Evolutionary conservation across 768 basidiomycete genomes (phyloP), one percentile per base, ranked within the genome.

Genomic region (Tubosaeta brunneosetosa): DNA sequence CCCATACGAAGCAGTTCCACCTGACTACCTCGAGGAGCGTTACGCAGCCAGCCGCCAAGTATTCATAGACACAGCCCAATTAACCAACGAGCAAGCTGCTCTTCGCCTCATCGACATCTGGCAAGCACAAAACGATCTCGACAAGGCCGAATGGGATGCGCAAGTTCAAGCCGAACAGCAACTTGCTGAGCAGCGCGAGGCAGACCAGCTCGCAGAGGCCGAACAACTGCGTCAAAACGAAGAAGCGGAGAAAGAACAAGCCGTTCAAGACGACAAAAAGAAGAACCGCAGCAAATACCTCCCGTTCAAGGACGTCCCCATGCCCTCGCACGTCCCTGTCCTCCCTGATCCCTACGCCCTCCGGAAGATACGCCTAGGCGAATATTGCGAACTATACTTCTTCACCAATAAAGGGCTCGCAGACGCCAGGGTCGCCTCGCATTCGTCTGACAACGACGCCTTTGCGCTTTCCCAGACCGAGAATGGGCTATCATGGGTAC

Each of bases 331-430:
- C 0, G 29, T 31, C 7, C 32, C 38, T 1, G 42, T 32, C 2
- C 7, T 17, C 0, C 55, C 43, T 0, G 43, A 47, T 0, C 37
- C 45, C 0, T 38, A 38, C 4, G 47, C 51, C 2, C 1, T 52
- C 1, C 26, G 22, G 6, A 43, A 44, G 7, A 42, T 55, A 4
- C 13, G 46, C 6, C 47, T 42, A 5, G 50, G 50, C 2, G 34
- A 49, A 3, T 52, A 52, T 9, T 6, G 45, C 0, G 34, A 29
- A 1, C 25, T 56, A 1, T 49, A 49, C 29, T 49, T 38, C 27
- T 56, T 40, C 12, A 56, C 47, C 13, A 55, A 55, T 46, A 47
- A 47, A 25, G 50, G 54, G 0, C 33, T 55, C 0, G 41, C 45
- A 1, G 41, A 55, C 2, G 54, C 46, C 0, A 13, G 51, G 26